These are phyloP conservation scores for Persicaria tinctoria DNA, from an alignment of 148 eudicot species.

Conservation along the genomic window DNA sequence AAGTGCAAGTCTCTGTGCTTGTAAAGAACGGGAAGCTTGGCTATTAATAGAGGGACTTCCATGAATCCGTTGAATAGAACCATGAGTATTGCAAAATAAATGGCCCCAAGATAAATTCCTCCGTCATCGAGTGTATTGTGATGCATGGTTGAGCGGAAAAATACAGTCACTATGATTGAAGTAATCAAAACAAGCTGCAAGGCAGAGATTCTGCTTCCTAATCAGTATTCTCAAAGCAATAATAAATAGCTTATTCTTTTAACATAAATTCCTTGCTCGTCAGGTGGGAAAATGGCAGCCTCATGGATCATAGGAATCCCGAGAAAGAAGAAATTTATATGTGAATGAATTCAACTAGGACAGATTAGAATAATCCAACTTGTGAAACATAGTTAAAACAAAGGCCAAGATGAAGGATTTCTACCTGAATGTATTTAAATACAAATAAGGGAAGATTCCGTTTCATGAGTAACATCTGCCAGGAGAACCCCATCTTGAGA, in stretches of 20 bases:
- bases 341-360: neutral
- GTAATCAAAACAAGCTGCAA: constrained; percentile 71
- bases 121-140: constrained; percentile 71
- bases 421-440: constrained; percentile 77
- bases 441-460: constrained; percentile 65
- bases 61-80: constrained; percentile 88
- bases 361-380: too few relatives aligned
- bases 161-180: constrained; percentile 68
- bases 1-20: constrained; percentile 86
- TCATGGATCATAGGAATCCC: neutral
- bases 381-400: neutral
- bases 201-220: constrained; percentile 18
- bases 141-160: constrained; percentile 86
- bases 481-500: constrained; percentile 64
- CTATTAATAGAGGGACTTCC: constrained; percentile 90
- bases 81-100: constrained; percentile 80
- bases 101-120: constrained; percentile 77
- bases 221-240: constrained; percentile 18
- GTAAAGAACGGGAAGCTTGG: constrained; percentile 87
- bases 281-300: neutral
- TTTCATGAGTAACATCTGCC: constrained; percentile 77
- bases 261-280: neutral
- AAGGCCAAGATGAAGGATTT: neutral
- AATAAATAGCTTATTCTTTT: neutral
- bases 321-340: neutral